Base-by-base conservation (phyloP, 2,329 filamentous ascomycete species). In the Colletotrichum sp. region DNA sequence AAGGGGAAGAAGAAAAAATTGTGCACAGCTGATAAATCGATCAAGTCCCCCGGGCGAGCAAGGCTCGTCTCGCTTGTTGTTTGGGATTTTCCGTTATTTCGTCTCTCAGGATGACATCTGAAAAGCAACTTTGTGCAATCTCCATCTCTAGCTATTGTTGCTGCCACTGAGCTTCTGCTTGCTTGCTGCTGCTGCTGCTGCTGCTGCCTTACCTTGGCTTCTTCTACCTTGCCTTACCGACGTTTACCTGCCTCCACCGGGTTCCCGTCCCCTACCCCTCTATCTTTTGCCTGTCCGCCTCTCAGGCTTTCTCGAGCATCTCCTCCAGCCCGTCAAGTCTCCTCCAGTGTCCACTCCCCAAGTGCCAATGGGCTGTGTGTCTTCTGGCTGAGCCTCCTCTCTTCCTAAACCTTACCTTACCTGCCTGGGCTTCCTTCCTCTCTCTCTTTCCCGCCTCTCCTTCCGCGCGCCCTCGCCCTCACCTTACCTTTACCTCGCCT, bases 1-100 rank as follows among this genome's bases (percentile, higher is more conserved):
- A 39, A 52, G 57, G 70, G 59, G 61, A 69, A 73, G 61, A 73
- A 72, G 8, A 49, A 49, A 63, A 72, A 72, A 44, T 66, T 77
- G 75, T 75, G 71, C 75, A 75, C 65, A 75, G 75, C 75, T 77
- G 71, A 77, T 77, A 75, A 77, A 77, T 77, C 66, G 65, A 57
- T 39, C 19, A 55, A 63, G 72, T 75, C 67, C 70, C 73, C 63
- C n/a, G 55, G 57, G 49, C 59, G 68, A 68, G 55, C 49, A 29
- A 63, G 63, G 55, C 73, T 72, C 64, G 70, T 39, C 69, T 75
- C 69, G 62, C 73, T 72, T 72, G 73, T 36, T 64, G 73, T 67
- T 55, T 32, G 69, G 63, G 39, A 52, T 52, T 52, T 61, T 66
- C 62, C 65, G 55, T 65, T 75, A 72, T 63, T 68, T 63, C 61